Conservation (phyloP, 23 red algal species). For the Agarophyton chilense region DNA sequence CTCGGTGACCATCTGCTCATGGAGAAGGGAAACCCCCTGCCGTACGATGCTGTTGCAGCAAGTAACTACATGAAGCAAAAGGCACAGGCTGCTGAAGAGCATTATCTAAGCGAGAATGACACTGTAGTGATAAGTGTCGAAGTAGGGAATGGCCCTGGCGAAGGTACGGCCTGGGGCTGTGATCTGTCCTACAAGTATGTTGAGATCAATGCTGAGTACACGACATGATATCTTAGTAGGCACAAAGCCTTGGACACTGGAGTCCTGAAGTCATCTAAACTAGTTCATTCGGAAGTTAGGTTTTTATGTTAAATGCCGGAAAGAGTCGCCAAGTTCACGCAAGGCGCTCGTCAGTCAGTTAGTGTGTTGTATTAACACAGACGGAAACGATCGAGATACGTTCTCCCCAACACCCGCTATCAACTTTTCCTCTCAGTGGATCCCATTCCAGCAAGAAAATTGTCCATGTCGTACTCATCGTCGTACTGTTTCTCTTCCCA, state of each 20-base stretch:
- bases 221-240: conserved; percentile 62
- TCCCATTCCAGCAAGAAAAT: conserved; percentile 68
- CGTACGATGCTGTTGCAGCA: conserved; percentile 75
- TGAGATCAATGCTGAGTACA: conserved; percentile 97
- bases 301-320: conserved; percentile 29
- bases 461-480: conserved; percentile 82
- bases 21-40: conserved; percentile 75
- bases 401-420: neutral
- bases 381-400: neutral
- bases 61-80: conserved; percentile 80
- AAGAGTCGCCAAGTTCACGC: conserved; percentile 18
- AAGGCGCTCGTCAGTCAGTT: neutral
- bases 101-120: conserved; percentile 73
- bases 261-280: neutral
- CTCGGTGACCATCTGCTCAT: conserved; percentile 82
- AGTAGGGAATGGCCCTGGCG: conserved; percentile 74
- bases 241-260: neutral
- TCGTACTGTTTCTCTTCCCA: conserved; percentile 94
- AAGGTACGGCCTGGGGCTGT: conserved; percentile 92
- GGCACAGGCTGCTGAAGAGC: conserved; percentile 43
- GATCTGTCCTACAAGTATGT: conserved; percentile 98
- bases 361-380: neutral
- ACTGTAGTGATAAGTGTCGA: conserved; percentile 77
- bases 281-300: conserved; percentile 16
- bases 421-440: neutral